Conservation (phyloP, 2,329 filamentous ascomycete species). For the Metarhizium guizhouense region DNA sequence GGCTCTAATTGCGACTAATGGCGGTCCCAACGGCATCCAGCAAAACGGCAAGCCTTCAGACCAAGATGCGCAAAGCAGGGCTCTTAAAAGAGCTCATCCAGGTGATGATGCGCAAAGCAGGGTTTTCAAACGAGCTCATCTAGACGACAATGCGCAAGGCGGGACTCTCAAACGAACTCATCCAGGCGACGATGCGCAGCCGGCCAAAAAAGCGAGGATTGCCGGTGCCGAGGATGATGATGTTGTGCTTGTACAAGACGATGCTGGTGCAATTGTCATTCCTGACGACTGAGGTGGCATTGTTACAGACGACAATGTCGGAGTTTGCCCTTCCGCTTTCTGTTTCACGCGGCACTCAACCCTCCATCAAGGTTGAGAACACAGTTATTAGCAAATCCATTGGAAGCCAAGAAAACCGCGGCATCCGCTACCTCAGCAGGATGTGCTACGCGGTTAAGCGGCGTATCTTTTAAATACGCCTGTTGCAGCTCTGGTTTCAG, state of each 20-base stretch:
- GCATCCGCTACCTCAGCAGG: constrained; percentile 73
- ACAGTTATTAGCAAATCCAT: constrained; percentile 80
- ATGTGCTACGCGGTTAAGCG: constrained; percentile 55
- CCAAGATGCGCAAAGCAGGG: constrained; percentile 18
- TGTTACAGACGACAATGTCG: not conserved
- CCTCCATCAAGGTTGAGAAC: constrained; percentile 81
- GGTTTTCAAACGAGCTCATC: constrained; percentile 38
- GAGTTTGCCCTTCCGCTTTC: constrained; percentile 5
- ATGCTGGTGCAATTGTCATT: constrained; percentile 58
- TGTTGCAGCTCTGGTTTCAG: constrained; percentile 29
- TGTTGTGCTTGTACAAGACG: constrained; percentile 42
- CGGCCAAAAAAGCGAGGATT: constrained; percentile 41
- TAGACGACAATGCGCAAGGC: constrained; percentile 18
- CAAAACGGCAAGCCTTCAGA: constrained; percentile 36
- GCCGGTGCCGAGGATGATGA: constrained; percentile 24
- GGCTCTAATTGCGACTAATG: constrained; percentile 24
- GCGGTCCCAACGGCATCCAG: constrained; percentile 25
- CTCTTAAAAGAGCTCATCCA: constrained; percentile 36
- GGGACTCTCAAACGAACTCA: constrained; percentile 38
- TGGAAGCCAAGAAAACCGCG: constrained; percentile 66
- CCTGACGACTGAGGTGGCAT: constrained; percentile 43
- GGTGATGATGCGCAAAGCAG: constrained; percentile 31
- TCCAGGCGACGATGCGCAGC: constrained; percentile 31
- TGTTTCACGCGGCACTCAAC: constrained; percentile 53
- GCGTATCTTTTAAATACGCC: constrained; percentile 44